Percentiles rank a stretch among this genome's conserved stretches.
These are phyloP conservation scores for Rhizophagus clarus DNA, from an alignment of 192 early-diverging fungal genomes.

Conservation along the genomic window DNA sequence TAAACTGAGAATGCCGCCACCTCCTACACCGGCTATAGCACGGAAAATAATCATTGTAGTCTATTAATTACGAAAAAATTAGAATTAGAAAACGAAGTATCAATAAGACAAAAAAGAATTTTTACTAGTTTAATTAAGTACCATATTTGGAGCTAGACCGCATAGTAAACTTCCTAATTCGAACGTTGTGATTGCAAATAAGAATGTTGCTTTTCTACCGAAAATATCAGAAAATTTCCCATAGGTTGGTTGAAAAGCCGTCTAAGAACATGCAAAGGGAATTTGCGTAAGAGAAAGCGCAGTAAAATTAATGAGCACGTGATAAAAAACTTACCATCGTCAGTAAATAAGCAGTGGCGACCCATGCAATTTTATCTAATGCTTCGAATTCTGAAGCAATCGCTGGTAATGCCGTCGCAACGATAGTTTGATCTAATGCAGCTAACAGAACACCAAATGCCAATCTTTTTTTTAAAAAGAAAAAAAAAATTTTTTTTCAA, in stretches of 20 bases:
- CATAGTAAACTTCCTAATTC: conserved; percentile 45
- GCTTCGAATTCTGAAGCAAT: conserved; percentile 64
- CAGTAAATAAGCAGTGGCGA: conserved; percentile 71
- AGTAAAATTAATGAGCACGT: background rate
- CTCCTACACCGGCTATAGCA: background rate
- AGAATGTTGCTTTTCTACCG: conserved; percentile 45
- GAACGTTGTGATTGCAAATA: conserved; percentile 40
- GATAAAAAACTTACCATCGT: conserved; percentile 30
- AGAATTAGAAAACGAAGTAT: background rate
- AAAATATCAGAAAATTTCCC: conserved; percentile 80
- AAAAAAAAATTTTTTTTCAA: background rate
- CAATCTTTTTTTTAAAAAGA: conserved; percentile 27
- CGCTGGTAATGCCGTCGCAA: conserved; percentile 60
- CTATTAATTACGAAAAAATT: background rate
- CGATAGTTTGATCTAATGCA: conserved; percentile 66
- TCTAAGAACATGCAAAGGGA: conserved; percentile 32
- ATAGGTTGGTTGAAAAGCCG: conserved; percentile 76
- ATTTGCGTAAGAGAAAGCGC: background rate
- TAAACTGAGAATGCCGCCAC: conserved; percentile 33
- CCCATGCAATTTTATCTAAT: conserved; percentile 71
- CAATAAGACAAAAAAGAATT: background rate
- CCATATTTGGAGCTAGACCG: conserved; percentile 48
- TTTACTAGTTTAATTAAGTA: conserved; percentile 10
- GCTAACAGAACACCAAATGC: conserved; percentile 61
- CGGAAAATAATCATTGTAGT: background rate